These are phyloP conservation scores for Barnettozyma vustinii DNA, from an alignment of 805 yeast genomes.

Conservation along the genomic window DNA sequence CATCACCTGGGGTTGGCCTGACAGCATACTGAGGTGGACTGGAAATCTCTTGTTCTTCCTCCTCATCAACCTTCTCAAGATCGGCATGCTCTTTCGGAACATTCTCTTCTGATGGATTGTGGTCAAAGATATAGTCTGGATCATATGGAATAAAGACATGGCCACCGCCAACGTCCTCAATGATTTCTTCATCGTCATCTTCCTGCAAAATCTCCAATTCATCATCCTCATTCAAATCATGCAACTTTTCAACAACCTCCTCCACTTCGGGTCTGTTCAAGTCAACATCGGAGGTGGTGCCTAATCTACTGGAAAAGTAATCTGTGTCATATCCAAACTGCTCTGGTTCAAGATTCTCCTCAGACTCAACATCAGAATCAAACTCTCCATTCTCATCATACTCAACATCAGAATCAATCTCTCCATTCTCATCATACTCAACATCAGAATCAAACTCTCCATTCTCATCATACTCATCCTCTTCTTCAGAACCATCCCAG, in stretches of 20 bases:
- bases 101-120: conserved; percentile 1
- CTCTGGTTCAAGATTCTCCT: background rate
- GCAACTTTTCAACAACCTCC: background rate
- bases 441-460: background rate
- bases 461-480: background rate
- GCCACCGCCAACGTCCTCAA: background rate
- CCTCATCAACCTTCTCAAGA: conserved; percentile 4
- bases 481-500: background rate
- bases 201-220: background rate
- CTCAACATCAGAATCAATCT: background rate
- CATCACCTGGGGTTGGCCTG: background rate
- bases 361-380: background rate
- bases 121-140: conserved; percentile 8
- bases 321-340: conserved; percentile 10
- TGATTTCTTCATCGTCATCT: background rate
- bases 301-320: conserved; percentile 8
- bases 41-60: background rate
- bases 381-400: background rate
- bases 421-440: background rate
- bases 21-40: background rate
- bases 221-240: background rate
- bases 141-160: background rate
- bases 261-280: conserved; percentile 4
- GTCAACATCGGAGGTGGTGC: background rate
- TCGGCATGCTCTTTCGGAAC: conserved; percentile 1